A percentile compares a stretch with the other conserved stretches of the same genome.
These are phyloP conservation scores for Russula compacta DNA, from an alignment of 768 basidiomycete species.

Conservation along the genomic window DNA sequence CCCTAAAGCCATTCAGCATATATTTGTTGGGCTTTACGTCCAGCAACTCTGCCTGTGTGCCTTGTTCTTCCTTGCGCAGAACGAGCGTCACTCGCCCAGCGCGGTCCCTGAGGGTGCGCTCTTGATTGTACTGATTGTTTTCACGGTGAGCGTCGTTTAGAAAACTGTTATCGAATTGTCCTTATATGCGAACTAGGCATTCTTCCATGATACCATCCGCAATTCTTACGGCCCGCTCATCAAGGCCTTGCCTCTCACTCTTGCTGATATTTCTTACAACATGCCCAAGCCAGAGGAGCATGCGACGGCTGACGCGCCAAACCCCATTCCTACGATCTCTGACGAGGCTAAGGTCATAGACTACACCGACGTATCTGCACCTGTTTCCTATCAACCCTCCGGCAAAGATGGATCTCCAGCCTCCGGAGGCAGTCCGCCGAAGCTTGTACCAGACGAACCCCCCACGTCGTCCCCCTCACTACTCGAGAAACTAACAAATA, in stretches of 20 bases:
- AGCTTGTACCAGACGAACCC: neutral
- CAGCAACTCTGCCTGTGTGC: conserved; percentile 79
- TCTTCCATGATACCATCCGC: conserved; percentile 65
- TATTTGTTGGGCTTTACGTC: conserved; percentile 91
- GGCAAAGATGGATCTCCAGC: neutral
- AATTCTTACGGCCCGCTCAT: conserved; percentile 76
- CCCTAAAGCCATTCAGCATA: conserved; percentile 86
- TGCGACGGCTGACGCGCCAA: neutral
- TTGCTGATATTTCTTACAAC: conserved; percentile 59
- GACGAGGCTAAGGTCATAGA: conserved; percentile 2
- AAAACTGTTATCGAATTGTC: neutral
- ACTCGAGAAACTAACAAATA: conserved; percentile 24
- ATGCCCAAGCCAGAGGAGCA: neutral
- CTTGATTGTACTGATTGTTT: conserved; percentile 74
- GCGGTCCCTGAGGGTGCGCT: conserved; percentile 69
- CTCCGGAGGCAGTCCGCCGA: neutral
- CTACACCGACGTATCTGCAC: neutral
- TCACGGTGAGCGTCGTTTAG: conserved; percentile 58
- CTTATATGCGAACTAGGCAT: conserved; percentile 34
- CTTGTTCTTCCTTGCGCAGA: conserved; percentile 79
- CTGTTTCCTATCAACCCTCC: neutral
- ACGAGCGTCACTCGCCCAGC: conserved; percentile 42
- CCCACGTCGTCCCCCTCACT: conserved; percentile 5
- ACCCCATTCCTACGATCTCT: neutral
- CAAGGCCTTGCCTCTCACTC: conserved; percentile 63